phyloP scores from a whole-genome alignment of 2,329 filamentous ascomycete species.

The Ophiocordyceps camponoti-leonardi region DNA sequence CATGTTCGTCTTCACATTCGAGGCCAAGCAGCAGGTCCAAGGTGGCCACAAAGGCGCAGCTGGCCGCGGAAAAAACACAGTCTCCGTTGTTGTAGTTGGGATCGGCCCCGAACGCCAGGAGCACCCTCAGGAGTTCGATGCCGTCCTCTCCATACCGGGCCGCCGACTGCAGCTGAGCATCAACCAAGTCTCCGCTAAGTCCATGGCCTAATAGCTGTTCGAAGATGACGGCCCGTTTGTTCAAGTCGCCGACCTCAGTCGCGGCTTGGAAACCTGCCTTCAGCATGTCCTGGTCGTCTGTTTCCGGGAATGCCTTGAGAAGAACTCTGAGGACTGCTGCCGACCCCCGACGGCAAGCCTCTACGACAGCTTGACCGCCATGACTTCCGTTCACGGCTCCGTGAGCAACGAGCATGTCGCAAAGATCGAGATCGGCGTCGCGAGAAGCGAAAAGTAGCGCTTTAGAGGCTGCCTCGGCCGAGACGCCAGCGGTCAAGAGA shows the following conservation, averaged over 20 bases:
- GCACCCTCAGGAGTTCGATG: conserved; percentile 27
- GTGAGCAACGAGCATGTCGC: conserved; percentile 30
- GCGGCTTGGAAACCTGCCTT: conserved; percentile 37
- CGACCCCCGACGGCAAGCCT: conserved; percentile 34
- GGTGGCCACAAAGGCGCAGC: conserved; percentile 30
- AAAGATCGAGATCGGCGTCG: conserved; percentile 33
- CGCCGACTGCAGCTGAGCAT: conserved; percentile 34
- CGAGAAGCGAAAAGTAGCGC: conserved; percentile 32
- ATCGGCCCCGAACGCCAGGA: conserved; percentile 35
- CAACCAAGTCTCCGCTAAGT: conserved; percentile 30
- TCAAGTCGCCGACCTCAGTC: conserved; percentile 31
- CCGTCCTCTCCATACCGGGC: conserved; percentile 32
- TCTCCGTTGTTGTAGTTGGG: conserved; percentile 37
- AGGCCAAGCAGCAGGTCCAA: conserved; percentile 34
- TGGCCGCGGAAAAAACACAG: conserved; percentile 34
- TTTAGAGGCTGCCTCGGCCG: conserved; percentile 26
- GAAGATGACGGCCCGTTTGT: conserved; percentile 30
- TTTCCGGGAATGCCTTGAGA: conserved; percentile 20
- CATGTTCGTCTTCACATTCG: conserved; percentile 19
- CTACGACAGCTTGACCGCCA: conserved; percentile 34
- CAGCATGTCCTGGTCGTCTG: conserved; percentile 22
- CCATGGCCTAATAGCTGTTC: conserved; percentile 31
- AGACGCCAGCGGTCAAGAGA: conserved; percentile 28
- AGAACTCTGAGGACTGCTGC: conserved; percentile 32
- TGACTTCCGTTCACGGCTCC: conserved; percentile 33